Base-by-base conservation (phyloP, 139 green algal species). In the Coccomyxa sp. region DNA sequence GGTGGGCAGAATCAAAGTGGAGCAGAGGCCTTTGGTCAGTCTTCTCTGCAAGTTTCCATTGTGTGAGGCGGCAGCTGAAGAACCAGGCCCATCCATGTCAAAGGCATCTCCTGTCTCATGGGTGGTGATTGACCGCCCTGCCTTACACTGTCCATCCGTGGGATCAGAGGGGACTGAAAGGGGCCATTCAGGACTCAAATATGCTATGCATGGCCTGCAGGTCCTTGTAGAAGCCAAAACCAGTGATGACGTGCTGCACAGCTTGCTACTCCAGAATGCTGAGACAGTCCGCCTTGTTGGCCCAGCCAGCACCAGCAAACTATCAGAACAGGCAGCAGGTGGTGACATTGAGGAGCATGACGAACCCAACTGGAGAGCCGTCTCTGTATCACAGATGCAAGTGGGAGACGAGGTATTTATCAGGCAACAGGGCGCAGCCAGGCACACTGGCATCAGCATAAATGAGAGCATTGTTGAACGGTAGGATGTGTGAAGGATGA, bases 231-330 rank as follows among this genome's bases (percentile, higher is more conserved):
- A 95, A 76, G 87, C 86, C 0, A 71, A 84, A 73, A 90, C 85
- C 7, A 39, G 39, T 14, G 89, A 91, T 34, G 88, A 86, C 35
- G 73, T 83, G 16, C 50, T 35, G 24, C 81, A 89, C 74, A 91
- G 85, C 69, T 81, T 93, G 8, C 77, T 97, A 35, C 86, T 98
- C 70, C 93, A 98, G 77, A 98, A 98, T 77, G 95, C 95, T 7
- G 95, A 98, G 81, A 98, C 95, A 3, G 95, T 98, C 39, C 87
- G 90, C 34, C 80, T 98, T 44, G 84, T 98, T 68, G 88, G 86
- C 4, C 86, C 87, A 10, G 31, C 27, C 6, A 58, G 44, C 44
- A 16, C 12, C 16, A 12, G 44, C 44, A 12, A 58, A 12, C 14
- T 16, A 58, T 16, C 44, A 16, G 44, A 16, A 58, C 44, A 58